Conservation (phyloP, 805 yeast genomes). For the Cephaloascus fragrans region DNA sequence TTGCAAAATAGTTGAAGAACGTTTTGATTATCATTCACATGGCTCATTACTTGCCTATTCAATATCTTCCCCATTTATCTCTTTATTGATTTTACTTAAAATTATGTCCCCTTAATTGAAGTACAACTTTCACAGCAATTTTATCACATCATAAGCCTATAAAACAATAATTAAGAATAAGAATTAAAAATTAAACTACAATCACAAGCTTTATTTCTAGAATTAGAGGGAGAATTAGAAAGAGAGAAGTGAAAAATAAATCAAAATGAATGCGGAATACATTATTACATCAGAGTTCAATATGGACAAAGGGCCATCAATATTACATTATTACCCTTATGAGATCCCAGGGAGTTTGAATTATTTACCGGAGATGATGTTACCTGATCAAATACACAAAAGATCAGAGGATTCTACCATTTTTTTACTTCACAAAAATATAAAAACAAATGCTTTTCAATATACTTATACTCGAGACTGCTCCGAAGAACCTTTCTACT, state of each 20-base stretch:
- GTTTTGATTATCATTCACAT: too few relatives aligned
- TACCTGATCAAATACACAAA: constrained; percentile 53
- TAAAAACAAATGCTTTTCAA: constrained; percentile 26
- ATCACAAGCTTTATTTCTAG: too few relatives aligned
- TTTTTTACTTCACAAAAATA: constrained; percentile 40
- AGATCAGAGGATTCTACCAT: constrained; percentile 50
- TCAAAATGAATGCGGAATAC: constrained; percentile 27
- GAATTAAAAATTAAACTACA: too few relatives aligned
- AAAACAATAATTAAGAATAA: background rate
- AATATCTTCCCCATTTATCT: too few relatives aligned
- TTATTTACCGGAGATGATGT: constrained; percentile 44
- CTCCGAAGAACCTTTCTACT: constrained; percentile 35
- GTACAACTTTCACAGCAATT: too few relatives aligned
- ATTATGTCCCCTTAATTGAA: too few relatives aligned
- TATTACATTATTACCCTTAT: constrained; percentile 51
- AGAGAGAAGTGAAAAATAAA: too few relatives aligned
- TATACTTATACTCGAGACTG: constrained; percentile 22
- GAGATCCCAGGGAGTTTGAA: constrained; percentile 21
- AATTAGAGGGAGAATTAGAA: too few relatives aligned
- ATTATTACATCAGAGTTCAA: constrained; percentile 74
- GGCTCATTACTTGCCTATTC: too few relatives aligned
- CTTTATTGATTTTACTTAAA: too few relatives aligned
- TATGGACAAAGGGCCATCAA: constrained; percentile 60
- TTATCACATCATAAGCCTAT: background rate
- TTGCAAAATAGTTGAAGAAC: too few relatives aligned